phyloP scores from a whole-genome alignment of 305 asterid genomes.

The Rubia tinctorum region DNA sequence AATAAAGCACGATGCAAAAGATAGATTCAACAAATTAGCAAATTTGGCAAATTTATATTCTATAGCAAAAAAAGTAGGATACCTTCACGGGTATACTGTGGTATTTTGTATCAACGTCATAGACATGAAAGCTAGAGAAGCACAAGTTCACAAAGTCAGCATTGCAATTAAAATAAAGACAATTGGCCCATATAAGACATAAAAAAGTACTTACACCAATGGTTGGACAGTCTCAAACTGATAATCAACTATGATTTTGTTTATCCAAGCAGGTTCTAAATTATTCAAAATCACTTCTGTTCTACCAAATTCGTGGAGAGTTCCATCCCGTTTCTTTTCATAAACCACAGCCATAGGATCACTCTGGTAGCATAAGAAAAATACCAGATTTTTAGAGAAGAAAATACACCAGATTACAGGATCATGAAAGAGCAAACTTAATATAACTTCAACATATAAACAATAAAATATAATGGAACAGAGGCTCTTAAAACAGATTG shows the following conservation, averaged over 20 bases:
- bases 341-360: constrained; percentile 90
- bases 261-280: constrained; percentile 71
- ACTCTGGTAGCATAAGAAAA: constrained; percentile 51
- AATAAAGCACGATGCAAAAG: not conserved
- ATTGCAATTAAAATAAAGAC: not conserved
- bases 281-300: constrained; percentile 88
- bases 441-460: too few relatives aligned
- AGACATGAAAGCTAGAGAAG: constrained; percentile 66
- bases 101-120: constrained; percentile 69
- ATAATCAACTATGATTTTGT: constrained; percentile 56
- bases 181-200: not conserved
- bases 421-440: not conserved
- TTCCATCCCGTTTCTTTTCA: constrained; percentile 65
- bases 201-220: constrained; percentile 43
- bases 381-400: not conserved
- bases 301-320: constrained; percentile 79
- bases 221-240: constrained; percentile 84
- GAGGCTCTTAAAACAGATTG: not conserved
- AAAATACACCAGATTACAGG: not conserved
- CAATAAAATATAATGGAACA: not conserved
- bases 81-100: constrained; percentile 73
- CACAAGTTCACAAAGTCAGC: constrained; percentile 14
- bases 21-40: too few relatives aligned
- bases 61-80: constrained; percentile 20
- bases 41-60: not conserved